phyloP scores from a whole-genome alignment of 441 rosid species.

The Kokia cookei region DNA sequence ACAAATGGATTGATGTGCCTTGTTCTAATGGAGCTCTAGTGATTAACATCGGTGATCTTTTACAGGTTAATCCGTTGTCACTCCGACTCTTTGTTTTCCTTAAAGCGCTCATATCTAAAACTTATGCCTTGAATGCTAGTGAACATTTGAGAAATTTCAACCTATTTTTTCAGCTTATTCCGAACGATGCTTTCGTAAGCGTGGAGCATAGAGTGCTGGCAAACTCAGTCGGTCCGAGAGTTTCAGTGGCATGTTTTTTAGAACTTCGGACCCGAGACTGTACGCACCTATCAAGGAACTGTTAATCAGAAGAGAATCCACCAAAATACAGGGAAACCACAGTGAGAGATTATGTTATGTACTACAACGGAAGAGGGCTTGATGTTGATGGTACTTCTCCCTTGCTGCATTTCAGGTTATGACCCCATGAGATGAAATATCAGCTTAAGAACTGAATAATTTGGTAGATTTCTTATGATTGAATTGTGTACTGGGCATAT shows the following conservation, averaged over 20 bases:
- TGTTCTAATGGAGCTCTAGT: neutral
- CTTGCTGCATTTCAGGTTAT: conserved; percentile 29
- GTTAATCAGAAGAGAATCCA: conserved; percentile 43
- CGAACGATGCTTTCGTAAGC: conserved; percentile 46
- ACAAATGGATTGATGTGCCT: neutral
- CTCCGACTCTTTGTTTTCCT: too few species aligned
- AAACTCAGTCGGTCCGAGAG: conserved; percentile 29
- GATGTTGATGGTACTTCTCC: conserved; percentile 39
- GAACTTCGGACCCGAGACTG: conserved; percentile 15
- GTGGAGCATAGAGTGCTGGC: conserved; percentile 46
- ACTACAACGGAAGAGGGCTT: conserved; percentile 29
- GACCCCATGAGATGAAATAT: neutral
- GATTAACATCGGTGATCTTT: neutral
- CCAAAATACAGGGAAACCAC: conserved; percentile 40
- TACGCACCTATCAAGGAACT: conserved; percentile 53
- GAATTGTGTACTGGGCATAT: too few species aligned
- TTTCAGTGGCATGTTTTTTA: conserved; percentile 53
- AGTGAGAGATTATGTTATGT: conserved; percentile 19
- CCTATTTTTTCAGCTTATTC: conserved; percentile 23
- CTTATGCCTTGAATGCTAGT: too few species aligned
- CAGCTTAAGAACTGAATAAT: too few species aligned
- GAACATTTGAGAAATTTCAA: neutral
- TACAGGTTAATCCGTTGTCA: neutral
- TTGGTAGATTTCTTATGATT: too few species aligned
- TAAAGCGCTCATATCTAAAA: too few species aligned